Evolutionary conservation across 805 yeast genomes (phyloP), one percentile per base, ranked within the genome.

Genomic region (Limtongia smithiae): DNA sequence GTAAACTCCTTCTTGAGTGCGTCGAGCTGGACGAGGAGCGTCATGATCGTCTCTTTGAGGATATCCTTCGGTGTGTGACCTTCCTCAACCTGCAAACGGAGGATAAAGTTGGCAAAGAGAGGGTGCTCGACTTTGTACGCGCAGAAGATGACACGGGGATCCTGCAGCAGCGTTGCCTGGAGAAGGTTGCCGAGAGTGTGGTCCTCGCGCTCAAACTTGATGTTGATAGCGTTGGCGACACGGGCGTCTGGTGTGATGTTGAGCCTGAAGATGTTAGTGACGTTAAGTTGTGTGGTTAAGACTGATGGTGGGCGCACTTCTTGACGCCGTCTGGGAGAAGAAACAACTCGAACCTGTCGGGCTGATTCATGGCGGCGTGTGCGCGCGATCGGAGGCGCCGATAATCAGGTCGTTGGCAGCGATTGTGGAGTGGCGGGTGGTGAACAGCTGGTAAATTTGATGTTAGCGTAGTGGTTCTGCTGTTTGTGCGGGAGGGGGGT

Each of bases 41-140:
- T 74, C 54, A 86, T 79, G 68, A 97, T 90, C 2, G 98, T 97
- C 61, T 85, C 86, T 63, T 79, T 84, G 63, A 93, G 75, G 1
- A 97, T 97, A 51, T 83, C 88, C 63, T 82, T 80, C 27, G 98
- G 98, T 34, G 88, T 77, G 66, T 89, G 89, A 44, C 93, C 96
- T 60, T 93, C 97, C 61, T 87, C 95, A 0, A 97, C 91, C 68
- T 93, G 99, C 32, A 93, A 78, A 70, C 98, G 81, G 81, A 93
- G 80, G 39, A 91, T 82, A 62, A 93, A 93, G 67, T 86, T 87
- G 34, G 98, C 97, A 69, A 93, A 93, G 57, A 93, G 74, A 7
- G 99, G 99, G 71, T 93, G 99, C 70, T 93, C 97, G 37, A 93
- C 89, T 68, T 93, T 93, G 75, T 93, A 93, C 31, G 97, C 98